Base-by-base conservation (phyloP, 306 rosid genomes). In the Datisca glomerata region DNA sequence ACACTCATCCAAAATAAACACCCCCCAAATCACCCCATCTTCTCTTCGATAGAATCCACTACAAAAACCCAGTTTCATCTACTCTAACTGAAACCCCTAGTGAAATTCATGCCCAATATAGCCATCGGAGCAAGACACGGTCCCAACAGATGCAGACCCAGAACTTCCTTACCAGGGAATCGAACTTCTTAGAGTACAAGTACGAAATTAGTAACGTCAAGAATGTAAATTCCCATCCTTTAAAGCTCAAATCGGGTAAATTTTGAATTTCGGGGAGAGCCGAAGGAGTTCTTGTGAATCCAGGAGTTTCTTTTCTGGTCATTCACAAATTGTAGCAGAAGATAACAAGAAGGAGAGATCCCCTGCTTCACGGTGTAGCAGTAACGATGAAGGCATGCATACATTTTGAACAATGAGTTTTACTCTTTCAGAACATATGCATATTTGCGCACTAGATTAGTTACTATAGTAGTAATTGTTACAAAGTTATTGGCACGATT, bases 341-440 rank as follows among this genome's bases (percentile, higher is more conserved):
- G 93, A 73, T 21, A 60, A 51, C 31, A 75, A 77, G 25, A 80
- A 66, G 72, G 72, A 62, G 71, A 61, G 59, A 31, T 80, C 93
- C 0, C 91, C 94, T 21, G 45, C 78, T 16, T 70, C 96, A 1
- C 67, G 79, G n/a, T n/a, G n/a, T 7, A 60, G 93, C 0, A 79
- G 80, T 31, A 66, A 73, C 60, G 96, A 84, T 0, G 98, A 91
- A 6, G 94, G 86, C 8, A 73, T 91, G 64, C 72, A n/a, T n/a
- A n/a, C n/a, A n/a, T n/a, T n/a, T n/a, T n/a, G n/a, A n/a, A n/a
- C n/a, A n/a, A n/a, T n/a, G n/a, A n/a, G n/a, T n/a, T n/a, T n/a
- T n/a, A n/a, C n/a, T n/a, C n/a, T n/a, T n/a, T n/a, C n/a, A n/a
- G n/a, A n/a, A n/a, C n/a, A n/a, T n/a, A n/a, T n/a, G n/a, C n/a